Evolutionary conservation across 2,329 filamentous ascomycete genomes (phyloP), one percentile per base, ranked within the genome.

Genomic region (Penicillium hordei): DNA sequence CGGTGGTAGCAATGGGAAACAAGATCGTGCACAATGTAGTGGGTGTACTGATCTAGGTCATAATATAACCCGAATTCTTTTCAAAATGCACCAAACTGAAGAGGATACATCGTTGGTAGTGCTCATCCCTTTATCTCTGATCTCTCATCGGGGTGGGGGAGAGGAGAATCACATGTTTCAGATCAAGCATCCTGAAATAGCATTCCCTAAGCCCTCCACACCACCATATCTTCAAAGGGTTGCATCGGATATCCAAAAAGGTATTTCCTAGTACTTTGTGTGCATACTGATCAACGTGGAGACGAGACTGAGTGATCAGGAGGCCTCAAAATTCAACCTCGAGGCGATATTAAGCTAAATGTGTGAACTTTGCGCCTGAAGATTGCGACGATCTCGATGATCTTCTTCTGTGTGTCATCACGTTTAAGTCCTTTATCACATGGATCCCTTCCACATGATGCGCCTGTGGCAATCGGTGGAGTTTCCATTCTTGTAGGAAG

Each of bases 371-470:
- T 42, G 17, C 12, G 31, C 3, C 49, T 57, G 55, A 53, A 57
- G 55, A 46, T 34, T 46, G 17, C 38, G 55, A 29, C 34, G 55
- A 57, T 57, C 55, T 57, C 42, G 36, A 48, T 34, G 55, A 57
- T 57, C 55, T 53, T 45, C 55, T 36, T 45, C 34, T 23, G 21
- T 34, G 42, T 48, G 36, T 57, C 42, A 57, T 53, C 55, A 48
- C 13, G n/a, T 38, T 27, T n/a, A n/a, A 42, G 27, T 34, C 27
- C 23, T 33, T 40, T 33, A 50, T 61, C 60, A 62, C 59, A 61
- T 55, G 60, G 59, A 55, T 57, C 13, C 21, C 40, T 34, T 36
- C 25, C 60, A 61, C 58, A 61, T 62, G 55, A 60, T 60, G 23
- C 27, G 51, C 48, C 33, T 52, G 52, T 48, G 48, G 57, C 52